Evolutionary conservation across 2,329 filamentous ascomycete genomes (phyloP).

Genomic region (Fusarium napiforme): DNA sequence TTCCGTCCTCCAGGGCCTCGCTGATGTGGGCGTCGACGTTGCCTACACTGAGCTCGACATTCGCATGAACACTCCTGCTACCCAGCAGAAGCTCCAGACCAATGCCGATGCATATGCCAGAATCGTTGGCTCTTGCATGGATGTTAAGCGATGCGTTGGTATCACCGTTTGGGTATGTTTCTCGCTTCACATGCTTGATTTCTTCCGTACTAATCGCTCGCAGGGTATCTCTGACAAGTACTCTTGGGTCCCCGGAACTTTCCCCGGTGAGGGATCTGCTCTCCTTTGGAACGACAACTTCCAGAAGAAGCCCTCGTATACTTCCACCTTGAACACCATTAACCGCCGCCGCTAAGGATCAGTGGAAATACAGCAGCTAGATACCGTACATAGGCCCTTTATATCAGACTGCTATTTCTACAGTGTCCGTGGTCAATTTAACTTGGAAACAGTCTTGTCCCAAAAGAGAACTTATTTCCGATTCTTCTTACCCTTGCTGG

Average conservation of each 20-base stretch:
- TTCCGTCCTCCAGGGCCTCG: not conserved
- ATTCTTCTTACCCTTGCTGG: not conserved
- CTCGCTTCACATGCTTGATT: too few species aligned
- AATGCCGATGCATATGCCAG: conserved; percentile 11
- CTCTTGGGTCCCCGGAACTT: conserved; percentile 9
- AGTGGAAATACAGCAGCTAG: not conserved
- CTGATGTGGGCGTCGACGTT: conserved; percentile 2
- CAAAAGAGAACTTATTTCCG: not conserved
- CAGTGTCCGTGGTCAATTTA: not conserved
- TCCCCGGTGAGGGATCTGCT: conserved; percentile 11
- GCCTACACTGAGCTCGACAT: conserved; percentile 16
- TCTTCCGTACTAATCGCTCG: not conserved
- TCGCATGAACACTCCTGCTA: conserved; percentile 15
- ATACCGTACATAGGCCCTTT: not conserved
- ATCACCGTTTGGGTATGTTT: conserved; percentile 21
- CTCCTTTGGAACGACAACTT: conserved; percentile 17
- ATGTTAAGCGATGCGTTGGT: conserved; percentile 20
- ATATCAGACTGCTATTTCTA: not conserved
- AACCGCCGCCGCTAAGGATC: not conserved
- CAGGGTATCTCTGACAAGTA: conserved; percentile 23
- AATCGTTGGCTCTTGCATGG: conserved; percentile 19
- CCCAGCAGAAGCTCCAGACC: conserved; percentile 5
- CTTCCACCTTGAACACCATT: conserved; percentile 14
- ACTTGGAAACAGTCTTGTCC: not conserved
- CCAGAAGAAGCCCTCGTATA: conserved; percentile 19